These are phyloP conservation scores for Blastocystis sp. DNA, from an alignment of 352 stramenopile genomes.

Conservation along the genomic window DNA sequence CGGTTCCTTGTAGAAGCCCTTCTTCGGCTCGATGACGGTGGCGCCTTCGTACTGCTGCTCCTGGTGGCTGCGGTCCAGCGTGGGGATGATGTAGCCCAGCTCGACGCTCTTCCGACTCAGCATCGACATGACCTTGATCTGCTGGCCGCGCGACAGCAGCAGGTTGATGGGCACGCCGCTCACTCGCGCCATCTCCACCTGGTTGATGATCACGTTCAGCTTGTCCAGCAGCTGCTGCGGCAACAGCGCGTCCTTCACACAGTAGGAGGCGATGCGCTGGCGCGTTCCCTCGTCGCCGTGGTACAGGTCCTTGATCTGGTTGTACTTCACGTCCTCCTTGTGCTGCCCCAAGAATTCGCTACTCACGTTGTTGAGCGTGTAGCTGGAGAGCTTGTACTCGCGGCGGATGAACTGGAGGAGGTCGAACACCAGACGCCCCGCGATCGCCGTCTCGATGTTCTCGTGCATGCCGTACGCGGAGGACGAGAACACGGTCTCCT, in stretches of 20 bases:
- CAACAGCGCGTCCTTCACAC: constrained; percentile 96
- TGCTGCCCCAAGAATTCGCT: constrained; percentile 94
- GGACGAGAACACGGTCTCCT: constrained; percentile 96
- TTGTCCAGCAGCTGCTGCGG: constrained; percentile 96
- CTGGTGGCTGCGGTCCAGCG: constrained; percentile 80
- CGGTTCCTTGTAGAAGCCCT: constrained; percentile 96
- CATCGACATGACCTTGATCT: constrained; percentile 99
- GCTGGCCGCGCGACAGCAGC: constrained; percentile 94
- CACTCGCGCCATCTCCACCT: constrained; percentile 99
- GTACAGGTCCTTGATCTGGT: constrained; percentile 94
- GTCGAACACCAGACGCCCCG: constrained; percentile 97
- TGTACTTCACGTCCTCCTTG: constrained; percentile 99
- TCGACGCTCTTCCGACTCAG: constrained; percentile 93
- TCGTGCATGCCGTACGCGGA: constrained; percentile 95
- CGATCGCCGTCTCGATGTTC: constrained; percentile 96
- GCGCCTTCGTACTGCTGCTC: constrained; percentile 94
- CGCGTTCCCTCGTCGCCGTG: constrained; percentile 94
- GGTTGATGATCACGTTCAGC: constrained; percentile 97
- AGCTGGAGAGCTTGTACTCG: constrained; percentile 97
- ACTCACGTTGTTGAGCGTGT: constrained; percentile 98
- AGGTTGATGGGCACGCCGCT: constrained; percentile 96
- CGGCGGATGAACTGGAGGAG: constrained; percentile 98
- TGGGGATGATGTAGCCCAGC: constrained; percentile 92
- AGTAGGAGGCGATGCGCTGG: constrained; percentile 97
- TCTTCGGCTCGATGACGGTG: constrained; percentile 98